Percentiles rank a stretch among this genome's conserved stretches.
These are phyloP conservation scores for Cucurbita moschata DNA, from an alignment of 306 rosid genomes.

Conservation along the genomic window DNA sequence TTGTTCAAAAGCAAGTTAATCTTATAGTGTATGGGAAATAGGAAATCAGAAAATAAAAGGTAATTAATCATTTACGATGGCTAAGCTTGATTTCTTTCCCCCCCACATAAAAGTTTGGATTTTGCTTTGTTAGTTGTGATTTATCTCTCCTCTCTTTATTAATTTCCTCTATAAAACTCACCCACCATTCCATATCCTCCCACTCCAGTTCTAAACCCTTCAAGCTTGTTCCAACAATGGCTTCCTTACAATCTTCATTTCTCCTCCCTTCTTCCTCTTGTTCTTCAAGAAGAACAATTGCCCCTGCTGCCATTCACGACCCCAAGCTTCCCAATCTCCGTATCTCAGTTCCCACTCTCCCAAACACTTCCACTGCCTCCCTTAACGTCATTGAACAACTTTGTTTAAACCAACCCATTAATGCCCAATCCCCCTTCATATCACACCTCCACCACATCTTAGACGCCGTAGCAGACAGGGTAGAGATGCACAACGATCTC, in stretches of 20 bases:
- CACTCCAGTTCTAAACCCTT: not conserved
- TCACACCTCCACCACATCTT: constrained; percentile 34
- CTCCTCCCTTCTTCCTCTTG: constrained; percentile 6
- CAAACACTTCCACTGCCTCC: constrained; percentile 3
- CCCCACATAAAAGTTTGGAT: too few relatives aligned
- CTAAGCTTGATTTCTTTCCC: too few relatives aligned
- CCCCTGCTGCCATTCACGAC: constrained; percentile 34
- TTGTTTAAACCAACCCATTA: not conserved
- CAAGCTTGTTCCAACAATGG: constrained; percentile 14
- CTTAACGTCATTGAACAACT: constrained; percentile 23
- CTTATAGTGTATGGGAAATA: too few relatives aligned
- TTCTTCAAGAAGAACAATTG: not conserved
- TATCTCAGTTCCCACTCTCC: not conserved
- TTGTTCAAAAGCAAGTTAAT: too few relatives aligned
- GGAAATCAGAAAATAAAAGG: too few relatives aligned
- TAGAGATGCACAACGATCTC: constrained; percentile 61
- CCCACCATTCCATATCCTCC: too few relatives aligned
- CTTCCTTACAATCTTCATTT: constrained; percentile 31
- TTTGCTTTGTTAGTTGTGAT: too few relatives aligned
- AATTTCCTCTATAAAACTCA: too few relatives aligned
- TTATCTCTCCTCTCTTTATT: too few relatives aligned
- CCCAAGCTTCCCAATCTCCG: constrained; percentile 25
- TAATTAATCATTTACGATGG: too few relatives aligned
- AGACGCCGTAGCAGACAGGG: constrained; percentile 41
- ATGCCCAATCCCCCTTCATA: not conserved